These are phyloP conservation scores for Podospora appendiculata DNA, from an alignment of 495 filamentous ascomycete genomes.

Conservation along the genomic window DNA sequence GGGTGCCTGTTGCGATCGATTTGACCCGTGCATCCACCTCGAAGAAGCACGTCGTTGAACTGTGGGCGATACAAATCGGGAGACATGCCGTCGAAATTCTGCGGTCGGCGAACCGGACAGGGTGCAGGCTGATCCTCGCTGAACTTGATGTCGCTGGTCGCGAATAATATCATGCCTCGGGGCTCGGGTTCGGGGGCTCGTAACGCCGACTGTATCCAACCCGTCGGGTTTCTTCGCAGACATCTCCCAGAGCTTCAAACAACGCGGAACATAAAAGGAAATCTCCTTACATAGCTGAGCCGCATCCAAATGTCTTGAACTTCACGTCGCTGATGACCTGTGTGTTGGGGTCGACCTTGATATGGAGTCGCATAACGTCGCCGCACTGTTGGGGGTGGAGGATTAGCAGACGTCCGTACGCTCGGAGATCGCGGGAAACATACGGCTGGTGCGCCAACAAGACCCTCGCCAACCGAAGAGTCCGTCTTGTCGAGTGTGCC, in stretches of 20 bases:
- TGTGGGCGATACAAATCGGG: too few relatives aligned
- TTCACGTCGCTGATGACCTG: conserved; percentile 91
- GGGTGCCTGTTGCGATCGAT: too few relatives aligned
- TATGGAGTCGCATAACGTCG: conserved; percentile 99
- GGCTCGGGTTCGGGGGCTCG: too few relatives aligned
- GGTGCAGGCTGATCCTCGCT: too few relatives aligned
- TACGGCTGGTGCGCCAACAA: conserved; percentile 84
- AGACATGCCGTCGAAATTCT: too few relatives aligned
- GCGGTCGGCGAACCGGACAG: too few relatives aligned
- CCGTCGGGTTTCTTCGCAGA: too few relatives aligned
- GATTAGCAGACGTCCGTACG: not conserved
- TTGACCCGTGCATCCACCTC: too few relatives aligned
- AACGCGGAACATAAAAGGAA: not conserved
- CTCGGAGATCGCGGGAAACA: not conserved
- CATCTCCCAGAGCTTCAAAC: not conserved
- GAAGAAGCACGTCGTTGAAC: too few relatives aligned
- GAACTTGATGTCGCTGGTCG: too few relatives aligned
- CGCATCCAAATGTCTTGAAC: conserved; percentile 91
- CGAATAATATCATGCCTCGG: too few relatives aligned
- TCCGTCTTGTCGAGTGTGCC: conserved; percentile 85
- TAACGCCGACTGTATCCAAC: too few relatives aligned
- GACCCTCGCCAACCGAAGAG: conserved; percentile 85
- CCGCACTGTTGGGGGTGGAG: conserved; percentile 42
- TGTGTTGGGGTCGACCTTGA: conserved; percentile 83
- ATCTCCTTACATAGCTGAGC: conserved; percentile 62